Percentiles rank a stretch among this genome's conserved stretches.
Evolutionary conservation across 1,139 yeast species (phyloP).

Genomic region (Suhomyces choctaworum): DNA sequence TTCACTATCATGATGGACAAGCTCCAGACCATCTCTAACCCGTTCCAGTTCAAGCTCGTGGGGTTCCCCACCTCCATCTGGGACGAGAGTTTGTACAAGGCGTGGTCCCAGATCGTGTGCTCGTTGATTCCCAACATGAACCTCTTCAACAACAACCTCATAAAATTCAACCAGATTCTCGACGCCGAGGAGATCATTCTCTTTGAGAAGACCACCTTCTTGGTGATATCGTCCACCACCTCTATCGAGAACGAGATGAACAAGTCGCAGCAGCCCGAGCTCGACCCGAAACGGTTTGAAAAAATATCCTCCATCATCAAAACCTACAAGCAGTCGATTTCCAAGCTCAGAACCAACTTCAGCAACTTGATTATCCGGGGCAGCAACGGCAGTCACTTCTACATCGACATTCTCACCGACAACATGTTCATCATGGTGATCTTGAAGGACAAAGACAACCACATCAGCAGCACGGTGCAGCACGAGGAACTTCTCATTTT

Average conservation of each 20-base stretch:
- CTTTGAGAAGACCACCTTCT: conserved; percentile 90
- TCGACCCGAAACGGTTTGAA: conserved; percentile 92
- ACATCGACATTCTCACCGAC: conserved; percentile 66
- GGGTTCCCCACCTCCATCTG: conserved; percentile 97
- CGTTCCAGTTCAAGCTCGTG: conserved; percentile 73
- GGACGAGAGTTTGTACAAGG: conserved; percentile 95
- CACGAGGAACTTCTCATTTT: conserved; percentile 64
- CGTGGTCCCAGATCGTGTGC: conserved; percentile 96
- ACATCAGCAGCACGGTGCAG: conserved; percentile 32
- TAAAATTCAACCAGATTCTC: conserved; percentile 70
- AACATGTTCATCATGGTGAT: conserved; percentile 80
- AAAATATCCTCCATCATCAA: conserved; percentile 92
- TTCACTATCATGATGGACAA: conserved; percentile 83
- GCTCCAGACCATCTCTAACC: conserved; percentile 72
- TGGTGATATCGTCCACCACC: conserved; percentile 79
- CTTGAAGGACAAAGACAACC: conserved; percentile 37
- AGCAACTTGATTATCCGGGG: conserved; percentile 77
- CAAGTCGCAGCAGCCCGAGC: conserved; percentile 17
- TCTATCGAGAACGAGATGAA: conserved; percentile 27
- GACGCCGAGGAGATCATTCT: conserved; percentile 89
- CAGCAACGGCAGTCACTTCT: conserved; percentile 63
- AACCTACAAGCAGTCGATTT: conserved; percentile 90
- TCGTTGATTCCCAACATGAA: conserved; percentile 91
- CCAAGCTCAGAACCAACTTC: conserved; percentile 83
- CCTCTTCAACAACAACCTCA: conserved; percentile 71